A percentile compares a stretch with the other conserved stretches of the same genome.
Evolutionary conservation across 169 alveolate species (phyloP).

Genomic region (Cystoisospora suis): DNA sequence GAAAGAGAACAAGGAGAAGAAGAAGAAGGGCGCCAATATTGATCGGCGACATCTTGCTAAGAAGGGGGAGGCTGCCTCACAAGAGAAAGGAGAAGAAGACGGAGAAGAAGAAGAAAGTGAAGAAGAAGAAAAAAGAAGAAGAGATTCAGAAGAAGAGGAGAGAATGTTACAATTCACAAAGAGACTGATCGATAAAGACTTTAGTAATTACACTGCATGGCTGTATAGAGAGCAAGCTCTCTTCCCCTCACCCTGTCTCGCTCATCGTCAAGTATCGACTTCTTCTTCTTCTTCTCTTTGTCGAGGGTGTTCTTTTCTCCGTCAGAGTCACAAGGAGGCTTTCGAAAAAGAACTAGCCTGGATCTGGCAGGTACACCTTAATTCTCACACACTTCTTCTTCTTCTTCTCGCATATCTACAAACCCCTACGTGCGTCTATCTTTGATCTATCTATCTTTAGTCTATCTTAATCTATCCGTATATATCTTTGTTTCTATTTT

Average conservation of each 20-base stretch:
- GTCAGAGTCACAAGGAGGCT: too few relatives aligned
- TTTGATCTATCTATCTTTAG: too few relatives aligned
- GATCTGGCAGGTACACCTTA: conserved; percentile 59
- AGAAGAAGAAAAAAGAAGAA: neutral
- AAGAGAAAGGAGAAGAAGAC: neutral
- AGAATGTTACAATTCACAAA: neutral
- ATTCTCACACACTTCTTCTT: too few relatives aligned
- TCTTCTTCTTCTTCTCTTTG: neutral
- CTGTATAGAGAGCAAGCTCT: neutral
- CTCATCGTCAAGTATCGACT: neutral
- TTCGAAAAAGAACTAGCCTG: conserved; percentile 16
- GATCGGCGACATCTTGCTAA: neutral
- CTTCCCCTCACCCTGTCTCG: neutral
- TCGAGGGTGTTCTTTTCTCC: neutral
- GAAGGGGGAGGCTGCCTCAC: neutral
- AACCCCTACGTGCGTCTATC: too few relatives aligned
- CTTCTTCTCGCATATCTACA: too few relatives aligned
- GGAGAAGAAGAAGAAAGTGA: neutral
- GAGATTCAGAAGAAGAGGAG: neutral
- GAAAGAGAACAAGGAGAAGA: neutral
- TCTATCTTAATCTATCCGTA: too few relatives aligned
- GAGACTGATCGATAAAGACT: conserved; percentile 25
- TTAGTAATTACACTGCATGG: conserved; percentile 60
- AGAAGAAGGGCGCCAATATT: neutral
- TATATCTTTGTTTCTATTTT: too few relatives aligned